Percentiles rank a stretch among this genome's conserved stretches.
Evolutionary conservation across 2,329 filamentous ascomycete species (phyloP).

Genomic region (Hypoxylon sp.): DNA sequence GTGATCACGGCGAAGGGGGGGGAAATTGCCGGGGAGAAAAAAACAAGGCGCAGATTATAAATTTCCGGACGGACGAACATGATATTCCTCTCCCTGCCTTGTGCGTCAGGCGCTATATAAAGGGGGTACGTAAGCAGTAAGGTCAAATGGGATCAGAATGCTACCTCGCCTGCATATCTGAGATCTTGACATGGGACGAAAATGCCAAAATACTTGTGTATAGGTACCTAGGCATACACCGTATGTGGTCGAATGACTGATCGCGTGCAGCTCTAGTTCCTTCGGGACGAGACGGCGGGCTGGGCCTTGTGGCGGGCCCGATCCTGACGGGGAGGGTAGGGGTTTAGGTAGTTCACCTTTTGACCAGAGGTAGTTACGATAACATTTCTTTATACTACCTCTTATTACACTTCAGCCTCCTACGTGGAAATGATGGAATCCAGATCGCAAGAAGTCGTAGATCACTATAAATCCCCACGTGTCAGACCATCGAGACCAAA

Average conservation of each 20-base stretch:
- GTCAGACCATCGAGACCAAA: too few relatives aligned
- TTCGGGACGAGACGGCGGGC: constrained; percentile 5
- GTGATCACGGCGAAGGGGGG: too few relatives aligned
- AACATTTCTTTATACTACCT: not conserved
- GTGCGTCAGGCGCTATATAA: not conserved
- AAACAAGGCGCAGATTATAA: not conserved
- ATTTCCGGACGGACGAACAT: too few relatives aligned
- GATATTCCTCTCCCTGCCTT: not conserved
- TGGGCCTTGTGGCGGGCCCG: constrained; percentile 1
- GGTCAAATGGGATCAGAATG: constrained; percentile 13
- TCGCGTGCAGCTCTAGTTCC: constrained; percentile 7
- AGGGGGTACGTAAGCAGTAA: constrained; percentile 8
- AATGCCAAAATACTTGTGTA: not conserved
- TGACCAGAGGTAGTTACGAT: not conserved
- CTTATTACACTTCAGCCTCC: too few relatives aligned
- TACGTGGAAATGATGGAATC: too few relatives aligned
- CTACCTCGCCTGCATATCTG: constrained; percentile 3
- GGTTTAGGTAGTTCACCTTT: not conserved
- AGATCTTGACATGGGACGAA: constrained; percentile 17
- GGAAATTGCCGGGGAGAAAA: too few relatives aligned
- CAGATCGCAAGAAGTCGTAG: too few relatives aligned
- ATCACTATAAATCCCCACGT: too few relatives aligned
- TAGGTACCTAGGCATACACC: too few relatives aligned
- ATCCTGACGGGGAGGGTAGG: not conserved
- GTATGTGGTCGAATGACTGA: constrained; percentile 16